Percentiles rank a stretch among this genome's conserved stretches.
phyloP scores from a whole-genome alignment of 345 rosid species.

The Syzygium oleosum region DNA sequence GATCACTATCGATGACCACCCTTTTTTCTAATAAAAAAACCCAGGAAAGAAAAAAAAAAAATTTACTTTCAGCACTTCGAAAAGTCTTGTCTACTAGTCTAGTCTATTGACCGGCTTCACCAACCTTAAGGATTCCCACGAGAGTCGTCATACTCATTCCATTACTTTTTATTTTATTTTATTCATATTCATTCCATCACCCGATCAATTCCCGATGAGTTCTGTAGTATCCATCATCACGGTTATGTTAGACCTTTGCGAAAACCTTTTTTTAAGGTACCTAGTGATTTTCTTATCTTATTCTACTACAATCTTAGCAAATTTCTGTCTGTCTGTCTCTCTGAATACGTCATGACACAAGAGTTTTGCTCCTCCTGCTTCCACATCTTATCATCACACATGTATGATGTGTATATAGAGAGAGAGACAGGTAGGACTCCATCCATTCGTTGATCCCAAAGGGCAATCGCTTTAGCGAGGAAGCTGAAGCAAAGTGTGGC shows the following conservation, averaged over 20 bases:
- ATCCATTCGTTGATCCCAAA: not conserved
- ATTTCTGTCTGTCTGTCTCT: not conserved
- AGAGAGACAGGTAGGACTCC: not conserved
- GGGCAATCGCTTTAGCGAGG: not conserved
- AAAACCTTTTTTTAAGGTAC: not conserved
- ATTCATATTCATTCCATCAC: no score
- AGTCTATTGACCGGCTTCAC: not conserved
- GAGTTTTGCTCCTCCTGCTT: not conserved
- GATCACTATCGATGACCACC: not conserved
- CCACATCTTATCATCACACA: not conserved
- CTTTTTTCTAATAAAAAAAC: not conserved
- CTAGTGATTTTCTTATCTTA: not conserved
- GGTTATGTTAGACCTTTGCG: not conserved
- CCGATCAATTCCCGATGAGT: not conserved
- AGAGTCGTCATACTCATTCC: not conserved
- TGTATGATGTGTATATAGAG: no score
- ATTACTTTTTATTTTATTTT: not conserved
- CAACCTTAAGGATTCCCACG: not conserved
- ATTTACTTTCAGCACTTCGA: not conserved
- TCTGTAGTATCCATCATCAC: not conserved
- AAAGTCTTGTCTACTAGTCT: not conserved
- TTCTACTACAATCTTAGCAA: not conserved
- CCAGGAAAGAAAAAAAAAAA: not conserved
- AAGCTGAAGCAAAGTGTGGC: no score
- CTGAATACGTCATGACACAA: not conserved